Evolutionary conservation across 352 stramenopile species (phyloP).

Genomic region (Pythium graminicola): DNA sequence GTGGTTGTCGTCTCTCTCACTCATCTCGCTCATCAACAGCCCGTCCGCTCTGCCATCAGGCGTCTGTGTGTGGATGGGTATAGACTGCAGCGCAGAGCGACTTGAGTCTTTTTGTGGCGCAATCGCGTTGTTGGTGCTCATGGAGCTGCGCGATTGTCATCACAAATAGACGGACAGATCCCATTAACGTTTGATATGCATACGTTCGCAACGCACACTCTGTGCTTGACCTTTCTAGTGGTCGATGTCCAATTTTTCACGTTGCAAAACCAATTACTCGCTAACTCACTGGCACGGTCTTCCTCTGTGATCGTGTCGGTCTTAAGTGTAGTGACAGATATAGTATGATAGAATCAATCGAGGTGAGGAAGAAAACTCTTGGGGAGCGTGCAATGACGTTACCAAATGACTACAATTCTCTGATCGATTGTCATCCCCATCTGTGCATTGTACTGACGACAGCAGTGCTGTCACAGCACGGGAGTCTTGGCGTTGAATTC

Average conservation of each 20-base stretch:
- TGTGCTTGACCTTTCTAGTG: slow-evolving; percentile 74
- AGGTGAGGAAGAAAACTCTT: slow-evolving; percentile 73
- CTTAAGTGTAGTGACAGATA: slow-evolving; percentile 69
- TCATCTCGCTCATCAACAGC: slow-evolving; percentile 63
- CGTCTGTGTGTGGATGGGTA: slow-evolving; percentile 56
- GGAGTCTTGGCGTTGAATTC: too few species aligned
- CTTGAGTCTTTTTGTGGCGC: slow-evolving; percentile 17
- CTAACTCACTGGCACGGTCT: slow-evolving; percentile 66
- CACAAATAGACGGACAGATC: slow-evolving; percentile 4
- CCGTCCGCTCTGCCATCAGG: slow-evolving; percentile 29
- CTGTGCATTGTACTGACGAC: too few species aligned
- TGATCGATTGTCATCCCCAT: slow-evolving; percentile 52
- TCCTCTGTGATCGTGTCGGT: slow-evolving; percentile 52
- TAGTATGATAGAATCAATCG: slow-evolving; percentile 25
- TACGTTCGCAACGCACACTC: slow-evolving; percentile 73
- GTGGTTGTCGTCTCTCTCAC: background rate
- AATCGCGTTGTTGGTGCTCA: slow-evolving; percentile 16
- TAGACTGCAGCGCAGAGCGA: slow-evolving; percentile 73
- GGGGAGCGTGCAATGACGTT: slow-evolving; percentile 65
- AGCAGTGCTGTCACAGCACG: too few species aligned
- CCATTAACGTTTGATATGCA: slow-evolving; percentile 3
- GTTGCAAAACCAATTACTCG: slow-evolving; percentile 58
- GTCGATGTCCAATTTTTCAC: slow-evolving; percentile 84
- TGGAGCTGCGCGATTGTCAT: background rate
- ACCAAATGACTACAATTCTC: slow-evolving; percentile 87